Evolutionary conservation across 108 stramenopile genomes (phyloP), one percentile per base, ranked within the genome.

Genomic region (Nitzschia palea): DNA sequence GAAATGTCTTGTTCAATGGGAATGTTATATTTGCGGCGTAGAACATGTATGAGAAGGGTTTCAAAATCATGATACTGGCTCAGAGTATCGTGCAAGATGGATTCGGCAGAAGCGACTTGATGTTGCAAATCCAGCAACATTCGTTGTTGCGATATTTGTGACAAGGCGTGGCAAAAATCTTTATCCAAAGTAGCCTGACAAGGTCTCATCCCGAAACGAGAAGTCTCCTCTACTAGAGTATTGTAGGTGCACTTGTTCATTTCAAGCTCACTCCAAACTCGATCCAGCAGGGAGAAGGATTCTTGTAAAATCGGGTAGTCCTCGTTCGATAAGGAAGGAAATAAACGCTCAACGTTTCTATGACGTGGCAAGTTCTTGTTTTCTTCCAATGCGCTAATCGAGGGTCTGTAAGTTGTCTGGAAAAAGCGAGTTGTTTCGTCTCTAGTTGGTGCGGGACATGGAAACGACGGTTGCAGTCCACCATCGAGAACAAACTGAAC

Each of bases 131-230:
- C 71, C 40, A 44, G 20, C n/a, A 73, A 45, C 71, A 73, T 73
- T 26, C 44, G 37, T 28, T 73, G 71, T 30, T 73, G 71, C 15
- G 61, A 62, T 18, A 73, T 54, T 48, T 73, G 55, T 6, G 61
- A 64, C 17, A 73, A 29, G 26, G 62, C 61, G 33, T 65, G 53
- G 4, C 71, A 73, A 37, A 52, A 73, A 37, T 73, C 63, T 25
- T 59, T 56, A 44, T 73, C 71, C 42, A 73, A 48, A 12, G 62
- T 48, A 6, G 63, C 44, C 34, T 73, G 71, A 56, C 71, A 73
- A 1, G 71, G 71, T 36, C 71, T 37, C 71, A 73, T 73, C 22
- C 71, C 71, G 33, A 73, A 73, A n/a, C 71, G 62, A 33, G 47
- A 73, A 20, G 71, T 65, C 32, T 73, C 71, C 10, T 64, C 64